These are phyloP conservation scores for Hyaloscypha finlandica DNA, from an alignment of 495 filamentous ascomycete genomes.

Conservation along the genomic window DNA sequence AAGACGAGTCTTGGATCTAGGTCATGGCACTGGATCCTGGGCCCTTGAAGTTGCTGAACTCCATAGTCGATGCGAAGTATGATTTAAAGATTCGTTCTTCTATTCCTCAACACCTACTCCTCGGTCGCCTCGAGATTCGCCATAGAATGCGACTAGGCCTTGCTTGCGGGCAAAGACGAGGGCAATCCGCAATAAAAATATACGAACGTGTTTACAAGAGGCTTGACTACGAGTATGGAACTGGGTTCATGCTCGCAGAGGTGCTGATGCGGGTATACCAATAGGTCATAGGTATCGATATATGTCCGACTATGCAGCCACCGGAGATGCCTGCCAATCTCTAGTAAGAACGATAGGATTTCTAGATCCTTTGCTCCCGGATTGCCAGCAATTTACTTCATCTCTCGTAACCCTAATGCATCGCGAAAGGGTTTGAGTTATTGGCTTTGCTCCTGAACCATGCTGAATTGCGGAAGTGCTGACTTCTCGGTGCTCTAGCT, in stretches of 20 bases:
- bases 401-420: too few relatives aligned
- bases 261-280: background rate
- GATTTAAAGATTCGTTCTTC: background rate
- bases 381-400: too few relatives aligned
- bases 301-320: slow-evolving; percentile 72
- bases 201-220: background rate
- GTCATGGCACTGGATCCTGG: background rate
- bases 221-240: background rate
- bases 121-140: background rate
- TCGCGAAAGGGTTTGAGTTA: too few relatives aligned
- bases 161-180: background rate
- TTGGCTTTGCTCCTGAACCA: too few relatives aligned
- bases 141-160: background rate
- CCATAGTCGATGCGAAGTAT: background rate
- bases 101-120: background rate
- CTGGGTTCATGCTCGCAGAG: background rate
- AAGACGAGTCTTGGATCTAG: slow-evolving; percentile 1
- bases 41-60: slow-evolving; percentile 1
- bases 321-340: slow-evolving; percentile 69
- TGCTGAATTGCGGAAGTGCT: too few relatives aligned
- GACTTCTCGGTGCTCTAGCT: slow-evolving; percentile 21
- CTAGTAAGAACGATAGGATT: slow-evolving; percentile 34
- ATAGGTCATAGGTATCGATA: slow-evolving; percentile 81
- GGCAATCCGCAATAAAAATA: background rate
- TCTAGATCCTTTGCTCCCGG: too few relatives aligned